These are phyloP conservation scores for Chimonanthus salicifolius DNA, from an alignment of 164 flowering plant genomes.

Conservation along the genomic window DNA sequence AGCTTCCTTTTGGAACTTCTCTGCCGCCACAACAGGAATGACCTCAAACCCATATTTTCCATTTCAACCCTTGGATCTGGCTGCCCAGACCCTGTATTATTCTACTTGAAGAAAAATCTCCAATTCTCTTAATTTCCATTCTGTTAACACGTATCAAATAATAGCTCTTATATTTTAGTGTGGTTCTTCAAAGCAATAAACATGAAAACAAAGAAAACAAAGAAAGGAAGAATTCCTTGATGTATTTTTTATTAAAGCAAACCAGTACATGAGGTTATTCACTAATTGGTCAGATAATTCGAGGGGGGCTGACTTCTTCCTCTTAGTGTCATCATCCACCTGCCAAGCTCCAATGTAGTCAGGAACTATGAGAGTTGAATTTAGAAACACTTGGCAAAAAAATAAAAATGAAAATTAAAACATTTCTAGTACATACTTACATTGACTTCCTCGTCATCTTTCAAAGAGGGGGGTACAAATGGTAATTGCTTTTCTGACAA, in stretches of 20 bases:
- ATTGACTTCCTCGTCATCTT: constrained; percentile 26
- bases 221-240: background rate
- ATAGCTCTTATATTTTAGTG: background rate
- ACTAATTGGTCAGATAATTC: constrained; percentile 24
- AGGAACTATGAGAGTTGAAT: background rate
- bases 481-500: constrained; percentile 23
- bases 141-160: background rate
- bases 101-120: background rate
- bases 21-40: no score
- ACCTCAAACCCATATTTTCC: no score
- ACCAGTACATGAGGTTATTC: constrained; percentile 31
- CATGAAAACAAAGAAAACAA: background rate
- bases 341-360: constrained; percentile 22
- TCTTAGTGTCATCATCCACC: constrained; percentile 38
- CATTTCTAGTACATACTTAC: constrained; percentile 16
- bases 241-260: background rate
- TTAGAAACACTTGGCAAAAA: background rate
- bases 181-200: background rate
- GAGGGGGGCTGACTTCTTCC: constrained; percentile 21
- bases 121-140: no score
- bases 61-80: no score
- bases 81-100: no score
- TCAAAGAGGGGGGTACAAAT: constrained; percentile 2
- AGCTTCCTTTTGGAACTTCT: no score
- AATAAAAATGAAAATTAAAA: background rate